These are phyloP conservation scores for Daldinia vernicosa DNA, from an alignment of 495 filamentous ascomycete genomes.

Conservation along the genomic window DNA sequence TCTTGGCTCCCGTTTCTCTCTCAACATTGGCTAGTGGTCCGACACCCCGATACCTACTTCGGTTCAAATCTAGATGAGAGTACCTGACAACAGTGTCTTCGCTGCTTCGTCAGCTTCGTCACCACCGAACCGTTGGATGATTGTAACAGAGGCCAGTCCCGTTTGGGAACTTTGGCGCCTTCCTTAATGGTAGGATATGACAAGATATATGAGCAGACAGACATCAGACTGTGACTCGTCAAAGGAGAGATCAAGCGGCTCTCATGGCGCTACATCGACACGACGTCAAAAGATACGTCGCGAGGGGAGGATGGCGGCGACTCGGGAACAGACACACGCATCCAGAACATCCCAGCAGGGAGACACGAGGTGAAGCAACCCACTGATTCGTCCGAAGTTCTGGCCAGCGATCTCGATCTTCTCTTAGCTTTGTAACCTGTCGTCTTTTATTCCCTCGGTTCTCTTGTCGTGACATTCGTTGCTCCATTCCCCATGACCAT, in stretches of 20 bases:
- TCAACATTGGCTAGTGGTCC: constrained; percentile 37
- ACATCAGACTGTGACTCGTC: constrained; percentile 13
- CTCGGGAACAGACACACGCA: constrained; percentile 31
- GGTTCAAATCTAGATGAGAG: not conserved
- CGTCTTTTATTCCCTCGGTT: constrained; percentile 7
- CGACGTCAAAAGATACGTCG: constrained; percentile 30
- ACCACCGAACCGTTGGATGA: constrained; percentile 20
- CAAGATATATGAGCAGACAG: constrained; percentile 16
- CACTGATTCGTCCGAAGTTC: constrained; percentile 39
- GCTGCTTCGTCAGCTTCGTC: not conserved
- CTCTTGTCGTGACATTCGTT: constrained; percentile 30
- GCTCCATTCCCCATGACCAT: constrained; percentile 13
- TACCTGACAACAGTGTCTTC: constrained; percentile 35
- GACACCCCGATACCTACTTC: constrained; percentile 32
- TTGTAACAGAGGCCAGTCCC: constrained; percentile 24
- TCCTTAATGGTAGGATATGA: not conserved
- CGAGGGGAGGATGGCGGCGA: constrained; percentile 30
- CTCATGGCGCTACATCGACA: constrained; percentile 17
- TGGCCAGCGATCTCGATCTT: constrained; percentile 40
- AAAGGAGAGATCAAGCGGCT: constrained; percentile 18
- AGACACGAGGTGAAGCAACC: constrained; percentile 43
- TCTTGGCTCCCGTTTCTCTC: constrained; percentile 36
- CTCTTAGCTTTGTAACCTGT: constrained; percentile 28
- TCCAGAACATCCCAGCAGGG: constrained; percentile 29
- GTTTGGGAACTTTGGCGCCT: constrained; percentile 14